Evolutionary conservation across 345 rosid genomes (phyloP).

Genomic region (Cardamine chenopodiifolia): DNA sequence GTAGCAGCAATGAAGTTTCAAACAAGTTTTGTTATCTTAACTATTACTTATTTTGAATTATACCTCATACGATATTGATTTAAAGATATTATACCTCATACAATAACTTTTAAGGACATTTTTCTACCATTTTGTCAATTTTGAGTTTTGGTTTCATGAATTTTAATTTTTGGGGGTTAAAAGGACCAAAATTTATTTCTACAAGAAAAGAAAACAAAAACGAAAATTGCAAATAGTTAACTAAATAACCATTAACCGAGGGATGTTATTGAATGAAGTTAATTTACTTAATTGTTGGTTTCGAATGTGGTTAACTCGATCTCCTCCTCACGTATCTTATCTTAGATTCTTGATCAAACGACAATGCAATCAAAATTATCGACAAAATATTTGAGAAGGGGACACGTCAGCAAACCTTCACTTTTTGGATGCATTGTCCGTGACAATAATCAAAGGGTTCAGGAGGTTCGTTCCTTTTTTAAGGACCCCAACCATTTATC

Average conservation of each 20-base stretch:
- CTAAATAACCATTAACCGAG: too few relatives aligned
- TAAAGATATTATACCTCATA: too few relatives aligned
- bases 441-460: conserved; percentile 13
- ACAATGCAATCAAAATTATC: neutral
- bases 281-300: neutral
- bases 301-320: neutral
- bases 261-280: neutral
- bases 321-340: conserved; percentile 33
- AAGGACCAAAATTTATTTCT: too few relatives aligned
- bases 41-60: too few relatives aligned
- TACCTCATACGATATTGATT: too few relatives aligned
- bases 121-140: too few relatives aligned
- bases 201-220: too few relatives aligned
- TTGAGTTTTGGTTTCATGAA: neutral
- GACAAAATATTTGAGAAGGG: conserved; percentile 1
- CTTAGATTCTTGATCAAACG: neutral
- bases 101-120: too few relatives aligned
- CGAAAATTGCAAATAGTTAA: too few relatives aligned
- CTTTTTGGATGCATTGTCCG: conserved; percentile 11
- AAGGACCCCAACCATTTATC: neutral
- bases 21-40: too few relatives aligned
- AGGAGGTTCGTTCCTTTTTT: conserved; percentile 21
- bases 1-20: too few relatives aligned
- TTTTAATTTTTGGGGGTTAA: too few relatives aligned
- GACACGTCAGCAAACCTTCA: conserved; percentile 23